Evolutionary conservation across 2,329 filamentous ascomycete species (phyloP).

Genomic region (Beauveria sp.): DNA sequence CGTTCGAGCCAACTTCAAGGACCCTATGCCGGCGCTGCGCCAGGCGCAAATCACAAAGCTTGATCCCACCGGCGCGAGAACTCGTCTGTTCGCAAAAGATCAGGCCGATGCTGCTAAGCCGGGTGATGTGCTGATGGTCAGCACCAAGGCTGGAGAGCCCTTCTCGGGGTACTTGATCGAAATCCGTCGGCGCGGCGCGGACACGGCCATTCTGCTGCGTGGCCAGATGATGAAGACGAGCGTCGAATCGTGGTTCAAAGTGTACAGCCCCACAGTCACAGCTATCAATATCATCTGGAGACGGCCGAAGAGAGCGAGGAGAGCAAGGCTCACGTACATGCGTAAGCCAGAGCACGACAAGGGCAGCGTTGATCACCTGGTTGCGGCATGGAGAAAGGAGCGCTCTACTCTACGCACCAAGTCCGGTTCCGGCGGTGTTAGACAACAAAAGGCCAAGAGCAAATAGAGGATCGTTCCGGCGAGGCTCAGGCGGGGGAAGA

Average conservation of each 20-base stretch:
- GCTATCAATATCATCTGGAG: conserved; percentile 93
- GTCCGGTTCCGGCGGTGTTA: conserved; percentile 22
- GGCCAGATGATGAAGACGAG: conserved; percentile 80
- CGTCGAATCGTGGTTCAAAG: conserved; percentile 96
- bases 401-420: conserved; percentile 31
- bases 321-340: conserved; percentile 88
- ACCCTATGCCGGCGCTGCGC: conserved; percentile 63
- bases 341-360: conserved; percentile 80
- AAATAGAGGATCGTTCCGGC: conserved; percentile 13
- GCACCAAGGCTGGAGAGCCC: conserved; percentile 71
- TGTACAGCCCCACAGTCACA: conserved; percentile 82
- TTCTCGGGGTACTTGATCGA: conserved; percentile 84
- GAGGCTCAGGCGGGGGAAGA: background rate
- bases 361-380: conserved; percentile 75
- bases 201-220: conserved; percentile 79
- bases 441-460: conserved; percentile 15
- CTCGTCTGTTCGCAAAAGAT: conserved; percentile 67
- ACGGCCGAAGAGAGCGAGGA: conserved; percentile 72
- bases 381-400: conserved; percentile 46
- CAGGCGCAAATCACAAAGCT: conserved; percentile 62
- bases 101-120: conserved; percentile 74
- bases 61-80: conserved; percentile 78
- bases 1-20: conserved; percentile 46
- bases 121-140: conserved; percentile 88
- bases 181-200: conserved; percentile 79